Evolutionary conservation across 108 stramenopile species (phyloP).

Genomic region (Mediolabrus comicus): DNA sequence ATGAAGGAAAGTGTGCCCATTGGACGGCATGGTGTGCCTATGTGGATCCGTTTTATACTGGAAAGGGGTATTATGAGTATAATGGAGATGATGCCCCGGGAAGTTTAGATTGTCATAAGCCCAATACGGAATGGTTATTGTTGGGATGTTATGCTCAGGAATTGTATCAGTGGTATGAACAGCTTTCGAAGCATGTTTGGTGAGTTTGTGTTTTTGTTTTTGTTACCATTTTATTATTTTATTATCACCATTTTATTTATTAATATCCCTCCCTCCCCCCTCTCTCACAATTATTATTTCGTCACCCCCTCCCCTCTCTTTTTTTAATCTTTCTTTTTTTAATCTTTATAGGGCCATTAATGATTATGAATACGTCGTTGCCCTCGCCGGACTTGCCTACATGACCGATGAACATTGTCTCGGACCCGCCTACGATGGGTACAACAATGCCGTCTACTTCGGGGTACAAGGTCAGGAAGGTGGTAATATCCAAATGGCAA

Average conservation of each 20-base stretch:
- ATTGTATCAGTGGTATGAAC: constrained; percentile 88
- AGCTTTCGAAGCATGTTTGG: constrained; percentile 91
- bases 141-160: constrained; percentile 88
- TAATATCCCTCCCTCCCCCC: no score
- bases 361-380: constrained; percentile 86
- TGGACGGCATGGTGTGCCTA: constrained; percentile 91
- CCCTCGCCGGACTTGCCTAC: constrained; percentile 79
- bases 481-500: constrained; percentile 68
- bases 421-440: constrained; percentile 53
- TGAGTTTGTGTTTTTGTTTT: constrained; percentile 18
- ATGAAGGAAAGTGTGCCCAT: constrained; percentile 51
- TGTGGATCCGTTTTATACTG: constrained; percentile 81
- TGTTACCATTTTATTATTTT: neutral
- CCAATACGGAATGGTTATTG: constrained; percentile 73
- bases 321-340: no score
- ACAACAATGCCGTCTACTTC: constrained; percentile 63
- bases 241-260: neutral
- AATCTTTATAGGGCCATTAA: constrained; percentile 66
- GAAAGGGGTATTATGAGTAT: constrained; percentile 72
- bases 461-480: constrained; percentile 57
- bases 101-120: constrained; percentile 75
- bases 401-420: constrained; percentile 80
- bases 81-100: constrained; percentile 61
- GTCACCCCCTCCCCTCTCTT: neutral
- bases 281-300: neutral